These are phyloP conservation scores for Henckelia pumila DNA, from an alignment of 257 asterid genomes.

Conservation along the genomic window DNA sequence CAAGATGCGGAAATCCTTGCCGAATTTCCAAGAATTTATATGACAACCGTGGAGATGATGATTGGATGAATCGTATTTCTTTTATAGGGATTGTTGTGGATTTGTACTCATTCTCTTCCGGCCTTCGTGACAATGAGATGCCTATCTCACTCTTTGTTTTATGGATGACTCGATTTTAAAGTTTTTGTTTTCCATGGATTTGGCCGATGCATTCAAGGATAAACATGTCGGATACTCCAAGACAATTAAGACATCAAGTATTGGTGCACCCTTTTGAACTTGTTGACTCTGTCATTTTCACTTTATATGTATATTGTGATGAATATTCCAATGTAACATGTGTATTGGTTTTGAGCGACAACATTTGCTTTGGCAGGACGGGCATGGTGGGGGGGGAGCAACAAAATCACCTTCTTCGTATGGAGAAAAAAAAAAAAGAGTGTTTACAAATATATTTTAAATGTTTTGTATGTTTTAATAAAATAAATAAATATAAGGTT, in stretches of 20 bases:
- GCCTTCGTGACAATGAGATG: background rate
- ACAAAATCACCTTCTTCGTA: no score
- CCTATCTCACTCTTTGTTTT: no score
- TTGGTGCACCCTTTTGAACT: background rate
- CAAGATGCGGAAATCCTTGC: background rate
- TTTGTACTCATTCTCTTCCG: background rate
- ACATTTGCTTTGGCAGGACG: no score
- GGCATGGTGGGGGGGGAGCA: no score
- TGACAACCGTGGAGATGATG: conserved; percentile 1
- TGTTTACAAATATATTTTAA: no score
- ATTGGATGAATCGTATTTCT: background rate
- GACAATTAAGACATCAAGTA: background rate
- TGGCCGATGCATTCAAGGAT: background rate
- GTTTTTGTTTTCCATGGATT: background rate
- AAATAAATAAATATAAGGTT: no score
- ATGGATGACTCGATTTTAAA: background rate
- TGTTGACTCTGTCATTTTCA: background rate
- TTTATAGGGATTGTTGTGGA: background rate
- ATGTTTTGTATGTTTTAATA: no score
- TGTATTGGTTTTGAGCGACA: no score
- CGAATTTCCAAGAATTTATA: conserved; percentile 8
- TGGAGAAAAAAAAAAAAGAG: no score
- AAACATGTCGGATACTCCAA: background rate
- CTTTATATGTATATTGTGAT: no score
- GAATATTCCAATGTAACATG: no score